Percentiles rank a stretch among this genome's conserved stretches.
phyloP scores from a whole-genome alignment of 169 alveolate species.

The Cryptosporidium sp. region DNA sequence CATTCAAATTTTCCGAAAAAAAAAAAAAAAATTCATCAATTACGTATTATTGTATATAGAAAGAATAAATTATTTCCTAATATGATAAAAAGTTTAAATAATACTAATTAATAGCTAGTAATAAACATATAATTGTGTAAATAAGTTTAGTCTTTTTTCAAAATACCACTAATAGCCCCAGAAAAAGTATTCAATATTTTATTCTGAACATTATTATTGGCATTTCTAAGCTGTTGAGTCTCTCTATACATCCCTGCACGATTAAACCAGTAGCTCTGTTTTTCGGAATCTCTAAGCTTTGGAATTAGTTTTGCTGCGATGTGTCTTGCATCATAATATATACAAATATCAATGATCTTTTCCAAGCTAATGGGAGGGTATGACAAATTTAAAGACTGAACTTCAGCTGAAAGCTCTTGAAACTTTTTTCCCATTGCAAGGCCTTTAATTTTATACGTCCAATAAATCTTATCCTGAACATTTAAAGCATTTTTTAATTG shows the following conservation, averaged over 20 bases:
- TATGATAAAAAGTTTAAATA: not conserved
- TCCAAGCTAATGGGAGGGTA: slow-evolving; percentile 47
- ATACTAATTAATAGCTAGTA: not conserved
- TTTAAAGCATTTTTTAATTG: slow-evolving; percentile 8
- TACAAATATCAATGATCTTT: slow-evolving; percentile 62
- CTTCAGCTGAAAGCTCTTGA: slow-evolving; percentile 39
- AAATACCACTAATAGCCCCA: slow-evolving; percentile 42
- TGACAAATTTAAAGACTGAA: slow-evolving; percentile 24
- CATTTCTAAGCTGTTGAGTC: slow-evolving; percentile 39
- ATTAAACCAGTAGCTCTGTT: slow-evolving; percentile 59
- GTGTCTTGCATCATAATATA: slow-evolving; percentile 66
- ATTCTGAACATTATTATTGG: slow-evolving; percentile 12
- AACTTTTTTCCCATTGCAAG: slow-evolving; percentile 54
- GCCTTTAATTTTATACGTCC: slow-evolving; percentile 70
- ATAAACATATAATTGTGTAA: not conserved
- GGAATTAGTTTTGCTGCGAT: slow-evolving; percentile 74
- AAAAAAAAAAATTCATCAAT: no score
- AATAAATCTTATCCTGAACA: slow-evolving; percentile 39
- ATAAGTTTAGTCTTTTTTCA: slow-evolving; percentile 18
- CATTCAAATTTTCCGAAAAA: no score
- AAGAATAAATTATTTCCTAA: not conserved
- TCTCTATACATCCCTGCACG: slow-evolving; percentile 76
- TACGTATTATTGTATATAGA: no score
- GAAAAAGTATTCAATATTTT: slow-evolving; percentile 44
- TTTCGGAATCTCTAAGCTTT: slow-evolving; percentile 55